A percentile compares a stretch with the other conserved stretches of the same genome.
Conservation (phyloP, 2,329 filamentous ascomycete species). For the Cytospora piceae region DNA sequence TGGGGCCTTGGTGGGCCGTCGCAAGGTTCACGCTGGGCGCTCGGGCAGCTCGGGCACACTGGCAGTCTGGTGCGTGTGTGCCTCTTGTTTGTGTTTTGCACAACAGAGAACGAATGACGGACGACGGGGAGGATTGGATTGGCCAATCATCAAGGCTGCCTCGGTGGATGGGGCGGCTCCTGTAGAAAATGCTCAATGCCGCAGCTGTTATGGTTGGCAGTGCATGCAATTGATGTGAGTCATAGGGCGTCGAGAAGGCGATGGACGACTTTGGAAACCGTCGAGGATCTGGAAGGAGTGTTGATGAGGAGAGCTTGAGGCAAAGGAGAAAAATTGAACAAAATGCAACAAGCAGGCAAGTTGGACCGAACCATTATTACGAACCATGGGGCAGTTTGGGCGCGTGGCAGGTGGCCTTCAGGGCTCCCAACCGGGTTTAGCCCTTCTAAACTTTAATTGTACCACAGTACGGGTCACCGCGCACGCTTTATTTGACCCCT, state of each 20-base stretch:
- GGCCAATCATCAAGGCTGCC: conserved; percentile 22
- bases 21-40: conserved; percentile 8
- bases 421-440: not conserved
- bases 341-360: not conserved
- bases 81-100: conserved; percentile 11
- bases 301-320: not conserved
- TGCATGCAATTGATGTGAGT: not conserved
- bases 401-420: not conserved
- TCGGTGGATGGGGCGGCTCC: conserved; percentile 14
- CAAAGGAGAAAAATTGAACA: not conserved
- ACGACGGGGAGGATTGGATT: conserved; percentile 10
- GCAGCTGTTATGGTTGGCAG: conserved; percentile 3
- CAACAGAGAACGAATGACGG: conserved; percentile 12
- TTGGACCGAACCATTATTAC: too few relatives aligned
- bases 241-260: not conserved
- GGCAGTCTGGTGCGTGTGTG: not conserved
- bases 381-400: not conserved
- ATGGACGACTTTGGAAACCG: not conserved
- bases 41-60: too few relatives aligned
- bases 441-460: not conserved
- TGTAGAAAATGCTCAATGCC: conserved; percentile 11
- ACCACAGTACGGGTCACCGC: too few relatives aligned
- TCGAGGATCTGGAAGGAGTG: not conserved
- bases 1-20: conserved; percentile 5
- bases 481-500: not conserved